Base-by-base conservation (phyloP, 371 early-diverging fungal species). In the Nematocida major region DNA sequence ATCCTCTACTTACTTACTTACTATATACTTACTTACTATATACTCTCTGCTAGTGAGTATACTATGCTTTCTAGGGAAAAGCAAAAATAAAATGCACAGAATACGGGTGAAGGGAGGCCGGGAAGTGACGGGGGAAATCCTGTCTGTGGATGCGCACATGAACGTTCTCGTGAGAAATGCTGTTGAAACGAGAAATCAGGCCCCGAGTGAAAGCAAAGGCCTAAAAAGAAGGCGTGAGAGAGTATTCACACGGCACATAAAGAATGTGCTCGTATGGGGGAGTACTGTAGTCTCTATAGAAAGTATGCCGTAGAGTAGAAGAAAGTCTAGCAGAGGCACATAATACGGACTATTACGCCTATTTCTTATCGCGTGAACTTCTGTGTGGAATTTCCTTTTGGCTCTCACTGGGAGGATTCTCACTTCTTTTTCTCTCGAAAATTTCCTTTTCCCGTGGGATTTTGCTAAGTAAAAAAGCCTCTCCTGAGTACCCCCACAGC, bases 251-350 rank as follows among this genome's bases (percentile, higher is more conserved):
- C 28, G 50, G 57, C n/a, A 18, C 0, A 45, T 81, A 3, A 76
- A 76, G 3, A 76, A 76, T 38, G 67, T 81, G 1, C 70, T 70
- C 59, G 38, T 81, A 18, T 28, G 81, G 32, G 81, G 81, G 45
- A 76, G 79, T 39, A 79, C 59, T 34, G 78, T 81, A 7, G 59
- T 81, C 38, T 26, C 66, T 22, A 43, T 80, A 7, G n/a, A 43
- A 13, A n/a, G n/a, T 13, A 45, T n/a, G n/a, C 13, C 43, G 18
- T 28, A 38, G 45, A 53, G 13, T n/a, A 53, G n/a, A 53, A 22
- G 13, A n/a, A 45, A n/a, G n/a, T n/a, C n/a, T 45, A 45, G n/a
- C n/a, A 13, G 13, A 13, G 15, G 24, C 53, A 7, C 7, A 53
- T 53, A 9, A 53, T 24, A 53, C 53, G 13, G n/a, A 53, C 24